A percentile compares a stretch with the other conserved stretches of the same genome.
These are phyloP conservation scores for Xylariaceae sp. DNA, from an alignment of 2,329 filamentous ascomycete genomes.

Conservation along the genomic window DNA sequence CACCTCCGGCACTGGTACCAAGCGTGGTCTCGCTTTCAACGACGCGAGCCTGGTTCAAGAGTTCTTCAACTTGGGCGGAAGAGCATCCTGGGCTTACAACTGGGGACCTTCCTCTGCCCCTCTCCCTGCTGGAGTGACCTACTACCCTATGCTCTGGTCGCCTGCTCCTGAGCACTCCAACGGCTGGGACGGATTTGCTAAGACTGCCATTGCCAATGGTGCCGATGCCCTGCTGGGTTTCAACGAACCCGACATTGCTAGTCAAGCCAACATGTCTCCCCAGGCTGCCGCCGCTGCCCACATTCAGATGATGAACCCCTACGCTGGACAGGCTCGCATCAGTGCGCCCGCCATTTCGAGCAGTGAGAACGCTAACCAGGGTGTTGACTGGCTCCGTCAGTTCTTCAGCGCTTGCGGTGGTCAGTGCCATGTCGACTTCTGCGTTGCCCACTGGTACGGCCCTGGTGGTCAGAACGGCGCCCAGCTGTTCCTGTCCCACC, in stretches of 20 bases:
- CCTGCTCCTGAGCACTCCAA: slow-evolving; percentile 38
- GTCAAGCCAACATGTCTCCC: slow-evolving; percentile 56
- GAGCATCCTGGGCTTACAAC: slow-evolving; percentile 33
- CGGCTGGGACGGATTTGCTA: slow-evolving; percentile 47
- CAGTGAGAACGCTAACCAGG: slow-evolving; percentile 45
- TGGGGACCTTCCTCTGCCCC: slow-evolving; percentile 30
- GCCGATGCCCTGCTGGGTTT: slow-evolving; percentile 57
- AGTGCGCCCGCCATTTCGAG: slow-evolving; percentile 59
- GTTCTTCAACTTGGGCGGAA: slow-evolving; percentile 20
- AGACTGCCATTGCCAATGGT: slow-evolving; percentile 48
- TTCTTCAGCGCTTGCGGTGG: slow-evolving; percentile 49
- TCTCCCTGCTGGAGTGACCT: slow-evolving; percentile 44
- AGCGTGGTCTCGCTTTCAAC: slow-evolving; percentile 35
- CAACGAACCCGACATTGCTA: slow-evolving; percentile 63
- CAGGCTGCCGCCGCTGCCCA: slow-evolving; percentile 47
- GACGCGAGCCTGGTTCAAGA: slow-evolving; percentile 28
- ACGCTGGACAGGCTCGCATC: slow-evolving; percentile 48
- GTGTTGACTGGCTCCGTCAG: slow-evolving; percentile 50
- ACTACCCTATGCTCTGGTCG: slow-evolving; percentile 64
- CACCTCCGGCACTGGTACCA: slow-evolving; percentile 14
- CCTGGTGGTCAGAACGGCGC: slow-evolving; percentile 37
- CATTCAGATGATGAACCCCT: slow-evolving; percentile 51
- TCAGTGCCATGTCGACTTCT: slow-evolving; percentile 54
- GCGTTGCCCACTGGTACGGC: slow-evolving; percentile 61
- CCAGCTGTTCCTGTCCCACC: slow-evolving; percentile 50